These are phyloP conservation scores for Peronosclerospora sorghi DNA, from an alignment of 352 stramenopile species.

Conservation along the genomic window DNA sequence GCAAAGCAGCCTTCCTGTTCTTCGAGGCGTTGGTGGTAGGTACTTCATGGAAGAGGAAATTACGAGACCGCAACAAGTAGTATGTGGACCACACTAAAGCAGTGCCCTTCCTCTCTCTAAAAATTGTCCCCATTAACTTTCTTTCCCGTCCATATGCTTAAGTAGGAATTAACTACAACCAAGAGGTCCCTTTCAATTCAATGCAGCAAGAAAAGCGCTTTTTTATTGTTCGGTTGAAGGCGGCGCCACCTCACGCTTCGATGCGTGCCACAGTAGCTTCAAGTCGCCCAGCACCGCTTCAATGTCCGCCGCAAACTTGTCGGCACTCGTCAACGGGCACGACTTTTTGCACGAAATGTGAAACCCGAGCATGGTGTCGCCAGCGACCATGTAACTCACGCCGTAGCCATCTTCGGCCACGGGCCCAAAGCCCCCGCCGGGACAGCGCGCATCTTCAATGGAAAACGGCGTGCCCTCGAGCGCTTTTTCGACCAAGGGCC, in stretches of 20 bases:
- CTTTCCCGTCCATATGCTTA: too few relatives aligned
- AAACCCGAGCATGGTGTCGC: slow-evolving; percentile 84
- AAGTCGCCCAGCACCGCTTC: slow-evolving; percentile 77
- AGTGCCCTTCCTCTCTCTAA: too few relatives aligned
- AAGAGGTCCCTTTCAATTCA: too few relatives aligned
- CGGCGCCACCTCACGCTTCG: slow-evolving; percentile 13
- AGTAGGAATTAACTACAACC: too few relatives aligned
- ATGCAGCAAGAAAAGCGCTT: too few relatives aligned
- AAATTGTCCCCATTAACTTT: too few relatives aligned
- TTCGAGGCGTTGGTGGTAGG: too few relatives aligned
- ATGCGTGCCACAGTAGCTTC: slow-evolving; percentile 42
- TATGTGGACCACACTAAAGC: too few relatives aligned
- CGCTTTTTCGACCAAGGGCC: slow-evolving; percentile 57
- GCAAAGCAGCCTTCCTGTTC: too few relatives aligned
- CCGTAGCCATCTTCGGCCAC: slow-evolving; percentile 86
- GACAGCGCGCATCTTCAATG: slow-evolving; percentile 50
- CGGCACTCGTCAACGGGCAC: slow-evolving; percentile 55
- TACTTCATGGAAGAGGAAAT: too few relatives aligned
- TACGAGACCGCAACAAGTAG: too few relatives aligned
- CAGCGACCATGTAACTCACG: slow-evolving; percentile 87
- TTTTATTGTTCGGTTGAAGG: too few relatives aligned
- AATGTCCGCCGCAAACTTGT: slow-evolving; percentile 73
- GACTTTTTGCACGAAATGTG: slow-evolving; percentile 86
- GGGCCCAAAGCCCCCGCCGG: slow-evolving; percentile 82
- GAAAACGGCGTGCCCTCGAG: slow-evolving; percentile 43